These are phyloP conservation scores for Cudoniella acicularis DNA, from an alignment of 495 filamentous ascomycete species.

Conservation along the genomic window DNA sequence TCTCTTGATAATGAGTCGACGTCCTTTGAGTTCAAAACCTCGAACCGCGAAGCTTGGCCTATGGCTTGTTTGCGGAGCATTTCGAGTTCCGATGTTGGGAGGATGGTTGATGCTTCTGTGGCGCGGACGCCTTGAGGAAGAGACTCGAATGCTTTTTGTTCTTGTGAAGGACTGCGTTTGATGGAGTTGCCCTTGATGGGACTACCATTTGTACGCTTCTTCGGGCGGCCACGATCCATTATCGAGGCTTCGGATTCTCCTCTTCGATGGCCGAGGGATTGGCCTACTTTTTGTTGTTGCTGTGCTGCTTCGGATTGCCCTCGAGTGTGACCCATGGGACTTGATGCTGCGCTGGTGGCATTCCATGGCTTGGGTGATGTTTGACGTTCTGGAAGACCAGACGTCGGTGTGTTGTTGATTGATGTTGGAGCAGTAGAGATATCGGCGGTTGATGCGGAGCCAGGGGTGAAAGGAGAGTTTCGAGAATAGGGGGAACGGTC, in stretches of 20 bases:
- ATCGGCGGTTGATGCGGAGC: constrained; percentile 38
- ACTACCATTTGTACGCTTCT: constrained; percentile 36
- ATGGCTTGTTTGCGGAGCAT: constrained; percentile 58
- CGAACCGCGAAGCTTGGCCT: constrained; percentile 60
- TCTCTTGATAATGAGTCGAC: constrained; percentile 65
- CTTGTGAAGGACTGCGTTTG: constrained; percentile 36
- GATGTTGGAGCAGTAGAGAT: constrained; percentile 36
- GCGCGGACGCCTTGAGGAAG: constrained; percentile 57
- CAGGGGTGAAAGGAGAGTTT: constrained; percentile 38
- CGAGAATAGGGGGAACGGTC: constrained; percentile 20
- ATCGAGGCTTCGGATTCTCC: constrained; percentile 55
- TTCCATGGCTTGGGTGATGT: constrained; percentile 45
- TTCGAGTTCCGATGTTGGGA: constrained; percentile 49
- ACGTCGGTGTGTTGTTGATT: constrained; percentile 37
- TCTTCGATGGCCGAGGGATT: constrained; percentile 38
- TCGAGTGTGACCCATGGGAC: constrained; percentile 26
- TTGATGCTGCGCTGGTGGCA: constrained; percentile 22
- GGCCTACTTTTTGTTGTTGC: constrained; percentile 1
- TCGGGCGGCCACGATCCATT: constrained; percentile 56
- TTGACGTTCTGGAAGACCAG: constrained; percentile 38
- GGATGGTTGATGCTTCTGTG: constrained; percentile 41
- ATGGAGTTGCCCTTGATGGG: constrained; percentile 15
- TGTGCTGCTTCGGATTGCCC: constrained; percentile 29
- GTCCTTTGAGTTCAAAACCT: constrained; percentile 62
- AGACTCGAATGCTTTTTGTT: constrained; percentile 47